Evolutionary conservation across 1,284 basidiomycete species (phyloP).

Genomic region (Boletellus deceptivus): DNA sequence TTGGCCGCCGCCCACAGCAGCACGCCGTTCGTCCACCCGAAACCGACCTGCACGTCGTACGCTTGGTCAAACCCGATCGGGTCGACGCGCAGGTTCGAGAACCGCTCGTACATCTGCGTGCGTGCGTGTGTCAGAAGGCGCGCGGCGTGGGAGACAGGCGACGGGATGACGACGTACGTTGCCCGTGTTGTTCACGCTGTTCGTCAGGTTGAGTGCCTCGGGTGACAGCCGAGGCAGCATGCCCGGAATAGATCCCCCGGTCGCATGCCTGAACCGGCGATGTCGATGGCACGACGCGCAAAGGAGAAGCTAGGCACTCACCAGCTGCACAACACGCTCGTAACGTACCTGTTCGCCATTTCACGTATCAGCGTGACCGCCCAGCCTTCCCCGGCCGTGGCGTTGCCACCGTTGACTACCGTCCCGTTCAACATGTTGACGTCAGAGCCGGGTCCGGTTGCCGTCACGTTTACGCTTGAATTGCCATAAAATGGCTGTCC

Average conservation of each 20-base stretch:
- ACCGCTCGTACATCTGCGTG: constrained; percentile 86
- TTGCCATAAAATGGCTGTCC: constrained; percentile 53
- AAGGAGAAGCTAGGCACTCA: constrained; percentile 35
- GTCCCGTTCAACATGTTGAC: constrained; percentile 59
- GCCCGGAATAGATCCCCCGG: constrained; percentile 76
- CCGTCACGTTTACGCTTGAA: constrained; percentile 49
- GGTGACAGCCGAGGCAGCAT: constrained; percentile 69
- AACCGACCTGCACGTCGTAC: constrained; percentile 25
- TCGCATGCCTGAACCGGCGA: constrained; percentile 51
- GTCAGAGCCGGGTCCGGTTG: constrained; percentile 54
- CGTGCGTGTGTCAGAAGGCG: no score
- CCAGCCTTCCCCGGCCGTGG: constrained; percentile 67
- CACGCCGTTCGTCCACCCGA: constrained; percentile 91
- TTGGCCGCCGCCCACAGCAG: constrained; percentile 37
- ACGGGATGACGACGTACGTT: constrained; percentile 47
- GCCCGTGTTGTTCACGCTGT: constrained; percentile 65
- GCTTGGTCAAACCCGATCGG: constrained; percentile 48
- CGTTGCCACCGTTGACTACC: constrained; percentile 71
- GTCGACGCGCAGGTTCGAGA: constrained; percentile 74
- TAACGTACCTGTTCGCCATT: constrained; percentile 79
- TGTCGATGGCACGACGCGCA: constrained; percentile 28
- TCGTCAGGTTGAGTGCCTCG: constrained; percentile 71
- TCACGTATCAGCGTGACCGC: constrained; percentile 60
- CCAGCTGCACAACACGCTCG: constrained; percentile 88
- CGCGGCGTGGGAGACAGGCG: no score